Base-by-base conservation (phyloP, 2,329 filamentous ascomycete species). In the Fusarium siculi region DNA sequence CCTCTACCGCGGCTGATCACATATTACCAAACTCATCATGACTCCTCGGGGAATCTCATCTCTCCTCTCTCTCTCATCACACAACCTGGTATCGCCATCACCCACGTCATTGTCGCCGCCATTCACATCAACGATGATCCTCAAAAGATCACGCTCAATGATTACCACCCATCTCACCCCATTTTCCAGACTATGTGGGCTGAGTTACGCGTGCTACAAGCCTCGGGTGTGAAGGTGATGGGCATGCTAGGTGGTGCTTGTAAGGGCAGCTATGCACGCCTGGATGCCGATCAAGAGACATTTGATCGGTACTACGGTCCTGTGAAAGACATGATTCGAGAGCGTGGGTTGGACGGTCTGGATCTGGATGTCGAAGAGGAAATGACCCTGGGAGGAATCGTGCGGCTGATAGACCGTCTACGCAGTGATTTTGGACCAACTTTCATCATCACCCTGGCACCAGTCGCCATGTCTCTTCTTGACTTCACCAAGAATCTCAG, bases 181-280 rank as follows among this genome's bases (percentile, higher is more conserved):
- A 88, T 90, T 73, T 96, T 92, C 81, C 84, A 89, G 37, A 89
- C 90, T 3, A 86, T 97, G 40, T 98, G 95, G 94, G 88, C 88
- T 28, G 95, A 98, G 81, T 89, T 94, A 14, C 87, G 88, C 12
- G 85, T 91, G 71, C 84, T 97, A 10, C 92, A 96, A 80, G 88
- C 88, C 4, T 87, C 87, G 11, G 94, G 94, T 46, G 87, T 97
- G 71, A 94, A 92, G 76, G 90, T 97, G 18, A 87, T 97, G 79
- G 93, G 90, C 61, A 96, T 98, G 93, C 86, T 97, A 4, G 95
- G 95, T 43, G 95, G 95, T 21, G 94, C 95, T 5, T 94, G 94
- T 0, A 87, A 88, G 66, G 95, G 95, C 16, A 92, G 90, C 18
- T 97, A 89, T 62, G 32, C 68, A 53, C 86, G 86, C 1, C 87